These are phyloP conservation scores for Uronychia setigera DNA, from an alignment of 73 alveolate genomes.

Conservation along the genomic window DNA sequence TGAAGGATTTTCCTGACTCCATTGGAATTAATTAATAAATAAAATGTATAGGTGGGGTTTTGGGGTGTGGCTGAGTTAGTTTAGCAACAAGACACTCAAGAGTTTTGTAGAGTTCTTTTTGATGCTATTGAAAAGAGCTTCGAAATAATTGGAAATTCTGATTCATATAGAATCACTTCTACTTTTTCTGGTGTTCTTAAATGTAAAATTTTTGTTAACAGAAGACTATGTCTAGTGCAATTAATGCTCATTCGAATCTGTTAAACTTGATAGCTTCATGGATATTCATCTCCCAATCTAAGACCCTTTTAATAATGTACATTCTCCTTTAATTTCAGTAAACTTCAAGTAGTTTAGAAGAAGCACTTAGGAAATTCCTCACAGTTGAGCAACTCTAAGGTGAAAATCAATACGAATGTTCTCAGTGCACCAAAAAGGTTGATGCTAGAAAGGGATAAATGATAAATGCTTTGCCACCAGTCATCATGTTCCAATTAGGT, in stretches of 20 bases:
- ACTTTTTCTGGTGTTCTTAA: constrained; percentile 81
- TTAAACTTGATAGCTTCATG: constrained; percentile 68
- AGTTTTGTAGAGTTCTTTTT: constrained; percentile 93
- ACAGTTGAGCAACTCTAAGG: constrained; percentile 89
- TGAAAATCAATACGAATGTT: constrained; percentile 89
- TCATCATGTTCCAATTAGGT: constrained; percentile 79
- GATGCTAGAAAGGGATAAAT: constrained; percentile 88
- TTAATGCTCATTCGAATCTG: constrained; percentile 84
- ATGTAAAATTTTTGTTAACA: neutral
- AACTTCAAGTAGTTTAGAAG: constrained; percentile 54
- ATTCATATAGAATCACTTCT: constrained; percentile 73
- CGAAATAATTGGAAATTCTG: constrained; percentile 62
- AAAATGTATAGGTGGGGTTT: no score
- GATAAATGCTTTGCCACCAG: constrained; percentile 76
- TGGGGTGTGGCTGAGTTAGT: constrained; percentile 68
- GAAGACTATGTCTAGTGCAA: constrained; percentile 85
- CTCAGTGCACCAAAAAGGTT: constrained; percentile 86
- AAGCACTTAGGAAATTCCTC: constrained; percentile 86
- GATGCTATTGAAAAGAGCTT: constrained; percentile 91
- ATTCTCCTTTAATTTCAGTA: constrained; percentile 64
- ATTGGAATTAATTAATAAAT: no score
- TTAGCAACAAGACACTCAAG: constrained; percentile 80
- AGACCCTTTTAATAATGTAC: constrained; percentile 85
- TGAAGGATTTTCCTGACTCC: no score
- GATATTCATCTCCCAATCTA: constrained; percentile 94